A percentile compares a stretch with the other conserved stretches of the same genome.
phyloP scores from a whole-genome alignment of 1,284 basidiomycete genomes.

The Rhizopogon hawkerae region DNA sequence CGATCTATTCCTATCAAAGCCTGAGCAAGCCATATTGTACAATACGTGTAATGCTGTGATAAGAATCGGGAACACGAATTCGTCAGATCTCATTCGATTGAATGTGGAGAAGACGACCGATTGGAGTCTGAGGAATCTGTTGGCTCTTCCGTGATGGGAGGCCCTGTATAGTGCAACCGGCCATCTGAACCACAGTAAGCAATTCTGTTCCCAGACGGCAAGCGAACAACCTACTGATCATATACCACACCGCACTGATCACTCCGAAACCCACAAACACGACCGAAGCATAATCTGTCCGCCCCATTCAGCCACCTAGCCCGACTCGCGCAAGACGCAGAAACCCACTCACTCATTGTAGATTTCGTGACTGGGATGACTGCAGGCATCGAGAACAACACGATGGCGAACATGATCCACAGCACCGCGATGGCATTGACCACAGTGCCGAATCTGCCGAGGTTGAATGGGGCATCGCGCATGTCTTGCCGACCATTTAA shows the following conservation, averaged over 20 bases:
- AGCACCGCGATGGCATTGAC: slow-evolving; percentile 39
- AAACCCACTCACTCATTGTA: slow-evolving; percentile 38
- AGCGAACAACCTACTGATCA: slow-evolving; percentile 36
- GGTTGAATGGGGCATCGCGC: slow-evolving; percentile 34
- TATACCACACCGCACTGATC: slow-evolving; percentile 51
- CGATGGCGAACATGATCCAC: slow-evolving; percentile 44
- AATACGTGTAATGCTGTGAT: background rate
- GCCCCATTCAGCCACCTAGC: background rate
- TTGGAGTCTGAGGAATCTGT: slow-evolving; percentile 2
- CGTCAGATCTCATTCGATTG: too few relatives aligned
- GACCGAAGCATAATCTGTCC: slow-evolving; percentile 49
- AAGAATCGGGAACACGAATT: background rate
- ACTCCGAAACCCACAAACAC: slow-evolving; percentile 52
- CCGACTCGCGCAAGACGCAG: background rate
- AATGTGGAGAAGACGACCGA: background rate
- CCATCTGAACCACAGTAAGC: slow-evolving; percentile 26
- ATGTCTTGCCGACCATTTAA: slow-evolving; percentile 32
- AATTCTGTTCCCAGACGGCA: background rate
- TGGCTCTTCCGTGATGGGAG: slow-evolving; percentile 21
- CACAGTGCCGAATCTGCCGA: slow-evolving; percentile 33
- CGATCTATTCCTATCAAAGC: background rate
- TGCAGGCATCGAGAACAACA: slow-evolving; percentile 54
- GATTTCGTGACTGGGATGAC: slow-evolving; percentile 38
- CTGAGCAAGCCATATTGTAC: background rate
- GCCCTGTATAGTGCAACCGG: slow-evolving; percentile 32